A percentile compares a stretch with the other conserved stretches of the same genome.
These are phyloP conservation scores for Saccharomycopsis sp. DNA, from an alignment of 805 yeast species.

Conservation along the genomic window DNA sequence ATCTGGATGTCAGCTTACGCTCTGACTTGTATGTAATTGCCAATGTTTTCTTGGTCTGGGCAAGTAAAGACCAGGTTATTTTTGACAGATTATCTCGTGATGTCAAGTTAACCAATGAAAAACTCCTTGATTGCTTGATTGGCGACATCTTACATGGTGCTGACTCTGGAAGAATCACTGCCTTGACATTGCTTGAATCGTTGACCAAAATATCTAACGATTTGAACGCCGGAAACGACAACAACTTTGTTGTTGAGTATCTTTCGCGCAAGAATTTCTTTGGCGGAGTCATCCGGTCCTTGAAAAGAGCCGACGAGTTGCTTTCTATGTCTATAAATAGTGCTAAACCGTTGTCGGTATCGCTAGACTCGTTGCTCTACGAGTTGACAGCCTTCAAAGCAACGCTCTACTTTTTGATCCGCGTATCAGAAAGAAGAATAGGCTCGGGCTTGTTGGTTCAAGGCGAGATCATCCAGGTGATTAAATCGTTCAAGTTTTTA, in stretches of 20 bases:
- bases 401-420: slow-evolving; percentile 57
- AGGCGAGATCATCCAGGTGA: slow-evolving; percentile 59
- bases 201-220: slow-evolving; percentile 24
- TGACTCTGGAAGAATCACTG: slow-evolving; percentile 67
- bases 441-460: slow-evolving; percentile 79
- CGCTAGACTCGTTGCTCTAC: slow-evolving; percentile 51
- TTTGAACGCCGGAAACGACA: slow-evolving; percentile 27
- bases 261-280: slow-evolving; percentile 58
- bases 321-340: slow-evolving; percentile 36
- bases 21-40: slow-evolving; percentile 74
- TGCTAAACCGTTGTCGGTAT: slow-evolving; percentile 19
- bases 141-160: slow-evolving; percentile 77
- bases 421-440: slow-evolving; percentile 65
- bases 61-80: slow-evolving; percentile 31
- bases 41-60: slow-evolving; percentile 55
- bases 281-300: slow-evolving; percentile 54
- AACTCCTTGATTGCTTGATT: slow-evolving; percentile 57
- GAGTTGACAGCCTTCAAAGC: slow-evolving; percentile 76
- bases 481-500: slow-evolving; percentile 52
- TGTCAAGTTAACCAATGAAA: slow-evolving; percentile 52
- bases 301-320: slow-evolving; percentile 59
- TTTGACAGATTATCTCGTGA: slow-evolving; percentile 42
- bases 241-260: slow-evolving; percentile 51
- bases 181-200: slow-evolving; percentile 68
- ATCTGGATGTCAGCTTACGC: slow-evolving; percentile 60